Conservation (phyloP, 768 basidiomycete genomes). For the Phlebiopsis gigantea region DNA sequence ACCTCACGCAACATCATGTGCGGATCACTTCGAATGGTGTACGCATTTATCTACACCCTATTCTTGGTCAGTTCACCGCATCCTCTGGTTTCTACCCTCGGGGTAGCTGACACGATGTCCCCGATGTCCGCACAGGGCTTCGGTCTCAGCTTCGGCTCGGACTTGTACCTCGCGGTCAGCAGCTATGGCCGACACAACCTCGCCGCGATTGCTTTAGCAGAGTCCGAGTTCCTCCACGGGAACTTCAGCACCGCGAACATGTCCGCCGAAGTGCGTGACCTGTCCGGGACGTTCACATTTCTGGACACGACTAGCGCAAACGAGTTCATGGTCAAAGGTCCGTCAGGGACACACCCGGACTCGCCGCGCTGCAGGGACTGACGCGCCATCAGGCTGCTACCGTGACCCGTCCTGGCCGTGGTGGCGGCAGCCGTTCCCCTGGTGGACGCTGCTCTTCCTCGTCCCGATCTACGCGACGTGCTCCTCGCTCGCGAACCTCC, state of each 20-base stretch:
- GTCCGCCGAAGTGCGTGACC: constrained; percentile 14
- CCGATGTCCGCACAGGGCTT: constrained; percentile 50
- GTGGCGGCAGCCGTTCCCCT: constrained; percentile 73
- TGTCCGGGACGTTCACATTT: constrained; percentile 26
- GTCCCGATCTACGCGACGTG: constrained; percentile 74
- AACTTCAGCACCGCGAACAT: constrained; percentile 32
- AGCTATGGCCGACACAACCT: constrained; percentile 41
- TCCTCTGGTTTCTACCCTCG: neutral
- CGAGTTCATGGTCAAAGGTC: constrained; percentile 26
- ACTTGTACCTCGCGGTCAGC: constrained; percentile 71
- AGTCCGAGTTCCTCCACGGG: constrained; percentile 41
- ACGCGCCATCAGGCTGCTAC: constrained; percentile 52
- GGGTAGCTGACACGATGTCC: neutral
- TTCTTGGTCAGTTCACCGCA: constrained; percentile 49
- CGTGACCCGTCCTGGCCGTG: constrained; percentile 72
- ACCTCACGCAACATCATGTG: constrained; percentile 79
- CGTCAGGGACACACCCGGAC: constrained; percentile 6
- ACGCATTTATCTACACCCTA: constrained; percentile 81
- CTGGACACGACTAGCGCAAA: constrained; percentile 23
- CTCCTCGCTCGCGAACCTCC: constrained; percentile 73
- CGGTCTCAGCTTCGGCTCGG: constrained; percentile 78
- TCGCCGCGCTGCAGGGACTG: neutral
- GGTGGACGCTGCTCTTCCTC: constrained; percentile 73
- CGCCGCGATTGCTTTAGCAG: constrained; percentile 25
- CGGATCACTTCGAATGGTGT: constrained; percentile 79